Percentiles rank a stretch among this genome's conserved stretches.
These are phyloP conservation scores for Trichosporon faecale DNA, from an alignment of 1,284 basidiomycete species.

Conservation along the genomic window DNA sequence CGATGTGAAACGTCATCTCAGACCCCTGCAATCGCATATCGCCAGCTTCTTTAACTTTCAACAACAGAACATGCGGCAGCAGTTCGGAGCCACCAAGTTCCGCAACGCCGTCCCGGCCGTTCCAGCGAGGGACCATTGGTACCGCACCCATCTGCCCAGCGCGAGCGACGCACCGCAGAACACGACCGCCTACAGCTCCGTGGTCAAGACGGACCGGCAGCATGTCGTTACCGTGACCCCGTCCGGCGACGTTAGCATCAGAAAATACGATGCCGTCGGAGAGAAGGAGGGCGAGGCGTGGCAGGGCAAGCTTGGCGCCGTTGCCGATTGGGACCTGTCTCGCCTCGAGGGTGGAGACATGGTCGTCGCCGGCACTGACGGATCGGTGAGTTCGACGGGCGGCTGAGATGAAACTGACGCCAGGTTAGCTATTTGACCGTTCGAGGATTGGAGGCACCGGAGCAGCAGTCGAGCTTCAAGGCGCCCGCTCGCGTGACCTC, in stretches of 20 bases:
- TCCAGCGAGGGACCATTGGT: constrained; percentile 38
- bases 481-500: constrained; percentile 33
- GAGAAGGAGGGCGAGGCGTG: constrained; percentile 22
- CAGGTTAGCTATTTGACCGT: constrained; percentile 19
- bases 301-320: constrained; percentile 33
- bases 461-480: constrained; percentile 2
- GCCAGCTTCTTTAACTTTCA: neutral
- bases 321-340: constrained; percentile 46
- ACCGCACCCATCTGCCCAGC: constrained; percentile 30
- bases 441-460: neutral
- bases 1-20: constrained; percentile 12
- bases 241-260: constrained; percentile 34
- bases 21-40: neutral
- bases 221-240: constrained; percentile 37
- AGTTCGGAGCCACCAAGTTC: constrained; percentile 48
- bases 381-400: constrained; percentile 30
- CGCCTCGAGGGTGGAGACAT: constrained; percentile 36
- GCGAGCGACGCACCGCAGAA: constrained; percentile 17
- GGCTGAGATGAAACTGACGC: neutral
- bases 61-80: constrained; percentile 26
- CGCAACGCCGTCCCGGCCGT: constrained; percentile 39
- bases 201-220: constrained; percentile 41
- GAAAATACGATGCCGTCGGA: constrained; percentile 25
- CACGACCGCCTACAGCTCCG: constrained; percentile 30
- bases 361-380: constrained; percentile 37